phyloP scores from a whole-genome alignment of 2,329 filamentous ascomycete genomes.

The Monilinia laxa region DNA sequence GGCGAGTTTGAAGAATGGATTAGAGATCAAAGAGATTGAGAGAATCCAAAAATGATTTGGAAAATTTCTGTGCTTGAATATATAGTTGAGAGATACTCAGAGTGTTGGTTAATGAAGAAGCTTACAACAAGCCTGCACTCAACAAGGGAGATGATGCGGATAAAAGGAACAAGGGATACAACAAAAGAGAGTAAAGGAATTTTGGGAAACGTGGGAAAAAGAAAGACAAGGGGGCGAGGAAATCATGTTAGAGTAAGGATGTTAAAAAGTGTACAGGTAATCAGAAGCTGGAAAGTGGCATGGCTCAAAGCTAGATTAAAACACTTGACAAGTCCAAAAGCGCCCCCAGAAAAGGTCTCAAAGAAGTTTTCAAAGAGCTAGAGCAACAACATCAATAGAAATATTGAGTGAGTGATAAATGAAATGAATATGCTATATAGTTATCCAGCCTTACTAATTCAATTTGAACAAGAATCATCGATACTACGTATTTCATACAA shows the following conservation, averaged over 20 bases:
- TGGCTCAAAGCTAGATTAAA: not conserved
- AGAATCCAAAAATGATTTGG: constrained; percentile 78
- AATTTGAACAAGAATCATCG: no score
- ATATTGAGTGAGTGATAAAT: not conserved
- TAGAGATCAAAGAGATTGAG: constrained; percentile 68
- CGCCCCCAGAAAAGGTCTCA: not conserved
- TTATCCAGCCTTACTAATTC: no score
- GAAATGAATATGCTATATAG: not conserved
- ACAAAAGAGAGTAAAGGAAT: no score
- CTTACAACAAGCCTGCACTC: no score
- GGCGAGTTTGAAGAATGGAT: constrained; percentile 63
- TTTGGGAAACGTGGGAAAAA: no score
- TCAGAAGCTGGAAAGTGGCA: not conserved
- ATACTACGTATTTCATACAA: no score
- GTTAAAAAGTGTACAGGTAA: not conserved
- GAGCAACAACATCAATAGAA: no score
- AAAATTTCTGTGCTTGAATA: constrained; percentile 85
- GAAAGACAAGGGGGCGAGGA: not conserved
- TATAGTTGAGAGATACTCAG: constrained; percentile 73
- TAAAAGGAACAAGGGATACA: no score
- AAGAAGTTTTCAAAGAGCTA: not conserved
- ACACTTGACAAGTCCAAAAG: not conserved
- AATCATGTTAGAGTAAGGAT: not conserved
- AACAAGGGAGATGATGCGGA: no score
- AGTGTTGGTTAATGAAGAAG: no score